Evolutionary conservation across 2,329 filamentous ascomycete species (phyloP).

Genomic region (Coniochaeta ligniaria): DNA sequence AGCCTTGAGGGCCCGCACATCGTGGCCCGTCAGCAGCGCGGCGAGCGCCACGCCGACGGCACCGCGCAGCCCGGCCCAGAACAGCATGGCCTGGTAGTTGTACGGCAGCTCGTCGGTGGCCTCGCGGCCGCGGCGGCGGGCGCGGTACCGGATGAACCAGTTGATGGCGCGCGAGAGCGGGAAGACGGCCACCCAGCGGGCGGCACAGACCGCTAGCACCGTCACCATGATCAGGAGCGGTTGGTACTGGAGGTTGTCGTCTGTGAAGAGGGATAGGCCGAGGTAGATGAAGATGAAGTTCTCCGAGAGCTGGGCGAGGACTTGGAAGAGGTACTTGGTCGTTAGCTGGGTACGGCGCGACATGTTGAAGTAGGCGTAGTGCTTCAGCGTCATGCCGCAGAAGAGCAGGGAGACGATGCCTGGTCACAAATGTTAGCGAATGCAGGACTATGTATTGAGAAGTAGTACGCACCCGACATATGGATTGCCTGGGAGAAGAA

Average conservation of each 20-base stretch:
- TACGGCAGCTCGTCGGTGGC: constrained; percentile 84
- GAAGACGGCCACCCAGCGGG: constrained; percentile 91
- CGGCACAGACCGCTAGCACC: constrained; percentile 82
- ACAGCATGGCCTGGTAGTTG: constrained; percentile 99
- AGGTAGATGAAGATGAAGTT: constrained; percentile 99
- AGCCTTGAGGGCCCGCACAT: constrained; percentile 76
- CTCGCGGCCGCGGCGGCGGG: constrained; percentile 65
- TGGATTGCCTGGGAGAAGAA: constrained; percentile 95
- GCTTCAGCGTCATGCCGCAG: constrained; percentile 96
- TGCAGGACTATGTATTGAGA: not conserved
- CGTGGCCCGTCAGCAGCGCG: constrained; percentile 75
- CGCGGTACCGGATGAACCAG: constrained; percentile 82
- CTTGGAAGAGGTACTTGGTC: constrained; percentile 95
- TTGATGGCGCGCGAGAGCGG: constrained; percentile 87
- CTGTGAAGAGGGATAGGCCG: constrained; percentile 88
- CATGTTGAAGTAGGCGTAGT: constrained; percentile 99
- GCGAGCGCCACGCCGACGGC: constrained; percentile 94
- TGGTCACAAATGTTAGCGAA: constrained; percentile 26
- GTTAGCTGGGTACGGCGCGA: constrained; percentile 93
- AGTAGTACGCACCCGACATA: constrained; percentile 70
- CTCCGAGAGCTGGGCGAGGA: constrained; percentile 89
- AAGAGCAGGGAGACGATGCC: constrained; percentile 95
- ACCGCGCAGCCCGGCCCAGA: constrained; percentile 93
- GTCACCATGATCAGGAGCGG: constrained; percentile 93
- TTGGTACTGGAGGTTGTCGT: constrained; percentile 81